These are phyloP conservation scores for Leishmania mexicana DNA, from an alignment of 208 protist species.

Conservation along the genomic window DNA sequence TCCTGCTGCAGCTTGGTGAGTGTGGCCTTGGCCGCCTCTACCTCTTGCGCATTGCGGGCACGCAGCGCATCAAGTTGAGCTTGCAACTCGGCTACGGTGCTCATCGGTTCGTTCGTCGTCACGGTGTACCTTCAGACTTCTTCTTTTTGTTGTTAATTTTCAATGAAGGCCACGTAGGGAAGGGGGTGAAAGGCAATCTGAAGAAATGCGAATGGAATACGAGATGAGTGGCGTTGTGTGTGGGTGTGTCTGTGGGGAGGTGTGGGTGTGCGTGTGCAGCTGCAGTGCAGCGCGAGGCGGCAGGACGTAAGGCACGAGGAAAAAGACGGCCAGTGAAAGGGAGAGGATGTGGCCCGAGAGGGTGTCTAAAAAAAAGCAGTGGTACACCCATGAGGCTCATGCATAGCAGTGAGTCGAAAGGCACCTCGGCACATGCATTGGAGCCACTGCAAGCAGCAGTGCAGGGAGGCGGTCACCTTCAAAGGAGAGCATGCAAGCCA, in stretches of 20 bases:
- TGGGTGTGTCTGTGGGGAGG: too few species aligned
- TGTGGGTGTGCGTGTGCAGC: neutral
- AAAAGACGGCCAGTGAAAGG: neutral
- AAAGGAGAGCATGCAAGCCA: neutral
- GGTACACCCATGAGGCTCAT: neutral
- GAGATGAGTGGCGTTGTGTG: neutral
- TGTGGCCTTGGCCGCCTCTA: constrained; percentile 27
- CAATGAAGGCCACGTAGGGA: neutral
- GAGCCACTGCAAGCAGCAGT: neutral
- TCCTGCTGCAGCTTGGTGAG: constrained; percentile 46
- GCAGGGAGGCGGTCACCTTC: neutral
- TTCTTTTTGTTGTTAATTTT: neutral
- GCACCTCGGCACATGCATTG: neutral
- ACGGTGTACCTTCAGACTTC: neutral
- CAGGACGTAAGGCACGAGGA: neutral
- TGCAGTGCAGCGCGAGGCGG: neutral
- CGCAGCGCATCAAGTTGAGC: constrained; percentile 39
- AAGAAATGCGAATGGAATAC: neutral
- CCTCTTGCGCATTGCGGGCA: constrained; percentile 36
- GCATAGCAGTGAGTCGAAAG: neutral
- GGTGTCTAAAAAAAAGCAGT: neutral
- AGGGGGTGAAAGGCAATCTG: too few species aligned
- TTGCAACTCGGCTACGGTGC: constrained; percentile 42
- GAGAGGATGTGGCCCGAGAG: neutral
- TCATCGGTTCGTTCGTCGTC: constrained; percentile 9